Conservation (phyloP, 306 rosid species). For the Lablab purpureus region DNA sequence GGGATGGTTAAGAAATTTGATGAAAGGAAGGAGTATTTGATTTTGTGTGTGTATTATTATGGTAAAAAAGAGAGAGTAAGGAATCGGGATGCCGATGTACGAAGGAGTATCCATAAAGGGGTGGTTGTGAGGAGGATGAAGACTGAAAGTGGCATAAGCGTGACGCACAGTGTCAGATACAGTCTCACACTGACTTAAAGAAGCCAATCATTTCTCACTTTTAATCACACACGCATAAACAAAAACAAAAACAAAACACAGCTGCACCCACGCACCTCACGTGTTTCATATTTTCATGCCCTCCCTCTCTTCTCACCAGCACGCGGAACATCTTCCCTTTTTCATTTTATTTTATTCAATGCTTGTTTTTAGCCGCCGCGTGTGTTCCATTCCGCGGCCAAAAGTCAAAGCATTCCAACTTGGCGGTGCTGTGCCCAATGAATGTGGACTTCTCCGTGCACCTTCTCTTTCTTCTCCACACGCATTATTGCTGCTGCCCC, state of each 20-base stretch:
- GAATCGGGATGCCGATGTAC: background rate
- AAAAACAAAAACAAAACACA: background rate
- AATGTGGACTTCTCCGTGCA: slow-evolving; percentile 24
- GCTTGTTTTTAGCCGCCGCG: slow-evolving; percentile 33
- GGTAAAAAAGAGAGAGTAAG: background rate
- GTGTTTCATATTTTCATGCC: slow-evolving; percentile 34
- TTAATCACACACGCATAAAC: background rate
- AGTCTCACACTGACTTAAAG: slow-evolving; percentile 12
- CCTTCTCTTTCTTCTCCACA: background rate
- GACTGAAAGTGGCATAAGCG: background rate
- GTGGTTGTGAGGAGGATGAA: background rate
- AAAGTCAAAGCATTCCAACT: slow-evolving; percentile 18
- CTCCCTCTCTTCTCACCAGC: background rate
- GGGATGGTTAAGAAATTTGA: no score
- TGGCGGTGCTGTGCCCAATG: slow-evolving; percentile 13
- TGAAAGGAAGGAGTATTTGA: no score
- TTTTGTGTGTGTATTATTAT: no score
- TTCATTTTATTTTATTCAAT: background rate
- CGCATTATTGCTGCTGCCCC: background rate
- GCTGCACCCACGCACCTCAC: slow-evolving; percentile 36
- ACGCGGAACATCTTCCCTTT: background rate
- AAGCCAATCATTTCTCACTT: slow-evolving; percentile 38
- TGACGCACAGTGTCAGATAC: slow-evolving; percentile 9
- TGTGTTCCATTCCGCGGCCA: background rate
- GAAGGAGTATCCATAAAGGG: background rate